Conservation (phyloP, 352 stramenopile species). For the Phytophthora tentaculata region DNA sequence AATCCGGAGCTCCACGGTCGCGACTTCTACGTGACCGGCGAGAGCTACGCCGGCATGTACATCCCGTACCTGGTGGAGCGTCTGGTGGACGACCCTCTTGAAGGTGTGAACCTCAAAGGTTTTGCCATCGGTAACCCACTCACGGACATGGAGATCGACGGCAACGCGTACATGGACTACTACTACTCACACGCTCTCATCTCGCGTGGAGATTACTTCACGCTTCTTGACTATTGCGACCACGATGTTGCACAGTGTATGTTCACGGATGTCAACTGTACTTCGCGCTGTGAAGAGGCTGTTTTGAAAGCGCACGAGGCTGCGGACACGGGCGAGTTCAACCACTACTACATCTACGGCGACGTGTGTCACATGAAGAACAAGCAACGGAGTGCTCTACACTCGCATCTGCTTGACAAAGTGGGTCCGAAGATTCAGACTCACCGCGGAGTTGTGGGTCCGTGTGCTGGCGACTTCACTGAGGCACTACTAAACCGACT, state of each 20-base stretch:
- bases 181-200: conserved; percentile 85
- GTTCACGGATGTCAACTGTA: conserved; percentile 61
- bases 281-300: conserved; percentile 48
- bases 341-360: conserved; percentile 79
- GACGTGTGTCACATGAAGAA: conserved; percentile 71
- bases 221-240: conserved; percentile 55
- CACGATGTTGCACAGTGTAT: conserved; percentile 66
- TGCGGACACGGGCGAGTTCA: conserved; percentile 53
- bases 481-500: conserved; percentile 53
- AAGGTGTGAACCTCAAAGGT: conserved; percentile 59
- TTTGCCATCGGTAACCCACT: conserved; percentile 81
- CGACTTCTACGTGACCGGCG: conserved; percentile 87
- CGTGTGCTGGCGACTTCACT: conserved; percentile 66
- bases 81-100: conserved; percentile 59
- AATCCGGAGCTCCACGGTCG: conserved; percentile 73
- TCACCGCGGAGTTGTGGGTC: conserved; percentile 57
- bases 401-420: conserved; percentile 39
- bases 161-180: conserved; percentile 76
- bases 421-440: conserved; percentile 38
- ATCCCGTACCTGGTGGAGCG: conserved; percentile 79
- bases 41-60: conserved; percentile 91
- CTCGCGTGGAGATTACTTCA: conserved; percentile 62
- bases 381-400: conserved; percentile 48
- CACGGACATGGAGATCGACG: conserved; percentile 71
- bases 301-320: conserved; percentile 48